phyloP scores from a whole-genome alignment of 1,284 basidiomycete genomes.

The Exsudoporus floridanus region DNA sequence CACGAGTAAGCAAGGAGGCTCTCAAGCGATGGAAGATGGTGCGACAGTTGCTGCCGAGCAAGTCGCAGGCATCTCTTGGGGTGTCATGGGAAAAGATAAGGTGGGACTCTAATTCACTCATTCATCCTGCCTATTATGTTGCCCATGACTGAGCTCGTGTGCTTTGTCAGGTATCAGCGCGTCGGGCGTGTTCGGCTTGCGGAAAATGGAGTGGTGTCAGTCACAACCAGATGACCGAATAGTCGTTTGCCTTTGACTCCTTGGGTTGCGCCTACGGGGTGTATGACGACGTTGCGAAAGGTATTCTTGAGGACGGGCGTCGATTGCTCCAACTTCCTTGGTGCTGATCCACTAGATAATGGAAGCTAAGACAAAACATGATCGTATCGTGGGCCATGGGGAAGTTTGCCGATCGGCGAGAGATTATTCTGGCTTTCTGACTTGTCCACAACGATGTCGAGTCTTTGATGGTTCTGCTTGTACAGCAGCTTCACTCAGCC shows the following conservation, averaged over 20 bases:
- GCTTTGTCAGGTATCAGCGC: conserved; percentile 21
- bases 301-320: conserved; percentile 23
- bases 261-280: conserved; percentile 20
- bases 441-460: too few relatives aligned
- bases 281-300: conserved; percentile 3
- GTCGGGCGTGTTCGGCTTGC: conserved; percentile 20
- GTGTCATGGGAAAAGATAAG: conserved; percentile 27
- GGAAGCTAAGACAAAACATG: neutral
- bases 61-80: conserved; percentile 18
- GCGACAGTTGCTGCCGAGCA: conserved; percentile 22
- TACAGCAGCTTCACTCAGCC: too few relatives aligned
- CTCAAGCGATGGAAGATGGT: conserved; percentile 30
- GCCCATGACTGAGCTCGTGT: neutral
- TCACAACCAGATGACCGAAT: conserved; percentile 20
- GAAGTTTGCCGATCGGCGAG: neutral
- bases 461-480: too few relatives aligned
- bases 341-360: too few relatives aligned
- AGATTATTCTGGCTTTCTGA: too few relatives aligned
- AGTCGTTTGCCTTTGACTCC: conserved; percentile 23
- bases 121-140: neutral
- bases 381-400: neutral
- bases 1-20: conserved; percentile 28
- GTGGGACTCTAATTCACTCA: conserved; percentile 1
- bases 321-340: neutral
- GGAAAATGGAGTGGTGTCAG: conserved; percentile 26